Base-by-base conservation (phyloP, 208 protist genomes). In the Leptomonas seymouri region DNA sequence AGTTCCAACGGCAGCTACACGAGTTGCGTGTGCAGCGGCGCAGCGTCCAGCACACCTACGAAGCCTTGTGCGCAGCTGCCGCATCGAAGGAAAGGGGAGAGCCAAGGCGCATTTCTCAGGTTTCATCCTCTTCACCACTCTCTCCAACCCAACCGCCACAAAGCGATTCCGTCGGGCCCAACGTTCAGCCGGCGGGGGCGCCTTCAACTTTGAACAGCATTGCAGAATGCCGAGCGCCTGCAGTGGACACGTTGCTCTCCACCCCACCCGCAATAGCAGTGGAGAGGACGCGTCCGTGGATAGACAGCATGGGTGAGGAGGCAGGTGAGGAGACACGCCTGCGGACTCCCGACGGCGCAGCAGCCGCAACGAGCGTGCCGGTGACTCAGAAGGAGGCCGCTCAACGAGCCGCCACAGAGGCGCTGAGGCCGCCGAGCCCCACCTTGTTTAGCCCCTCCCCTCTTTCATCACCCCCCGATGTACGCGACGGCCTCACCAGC, bases 201-300 rank as follows among this genome's bases (percentile, higher is more conserved):
- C 16, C 3, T 4, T 5, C 3, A 16, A 4, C 18, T 15, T 5
- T n/a, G 12, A 48, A 16, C 44, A 4, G 44, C 44, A 21, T 16
- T 2, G 20, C 57, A 42, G 50, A 6, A 3, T 20, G 48, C 30
- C 28, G 34, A 36, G 46, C 51, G 23, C 6, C 54, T 16, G 31
- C 28, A 58, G 5, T 18, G 54, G 60, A 68, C 23, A 68, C 60
- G 3, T 54, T 31, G 0, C 45, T 62, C 34, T 55, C n/a, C n/a
- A 63, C 61, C 11, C 45, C 61, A 12, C 30, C 64, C 7, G 50
- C 30, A 44, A 34, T 27, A 25, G 60, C 45, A 1, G 54, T 55
- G 6, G 61, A 74, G 3, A 42, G 39, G 53, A 74, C 69, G 27
- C 59, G 61, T 6, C 41, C 44, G 23, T 74, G 59, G 60, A 16